Percentiles rank a stretch among this genome's conserved stretches.
phyloP scores from a whole-genome alignment of 371 early-diverging fungal species.

The Syncephalastrum contaminatum region DNA sequence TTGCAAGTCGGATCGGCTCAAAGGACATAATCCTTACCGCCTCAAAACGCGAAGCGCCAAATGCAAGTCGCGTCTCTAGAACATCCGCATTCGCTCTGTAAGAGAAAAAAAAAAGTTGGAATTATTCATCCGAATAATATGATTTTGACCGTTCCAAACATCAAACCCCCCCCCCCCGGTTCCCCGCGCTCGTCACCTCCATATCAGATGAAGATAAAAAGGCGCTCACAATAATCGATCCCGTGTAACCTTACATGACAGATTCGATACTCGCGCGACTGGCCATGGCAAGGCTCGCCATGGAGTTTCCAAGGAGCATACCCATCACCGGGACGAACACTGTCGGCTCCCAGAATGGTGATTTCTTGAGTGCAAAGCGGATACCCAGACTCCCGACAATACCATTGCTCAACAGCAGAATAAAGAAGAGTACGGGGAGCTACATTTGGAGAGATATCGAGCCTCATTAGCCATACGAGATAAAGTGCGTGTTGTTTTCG shows the following conservation, averaged over 20 bases:
- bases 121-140: too few relatives aligned
- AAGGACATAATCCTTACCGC: slow-evolving; percentile 70
- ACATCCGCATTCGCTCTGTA: slow-evolving; percentile 1
- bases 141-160: slow-evolving; percentile 52
- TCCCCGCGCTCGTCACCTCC: slow-evolving; percentile 87
- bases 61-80: slow-evolving; percentile 57
- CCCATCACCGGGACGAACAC: slow-evolving; percentile 87
- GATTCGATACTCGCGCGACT: slow-evolving; percentile 64
- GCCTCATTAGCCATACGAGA: background rate
- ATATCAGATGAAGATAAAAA: slow-evolving; percentile 51
- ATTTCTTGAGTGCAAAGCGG: slow-evolving; percentile 63
- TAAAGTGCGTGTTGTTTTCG: background rate
- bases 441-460: slow-evolving; percentile 13
- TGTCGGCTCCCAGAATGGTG: slow-evolving; percentile 73
- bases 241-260: slow-evolving; percentile 30
- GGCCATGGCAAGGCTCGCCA: slow-evolving; percentile 83
- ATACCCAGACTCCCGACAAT: slow-evolving; percentile 55
- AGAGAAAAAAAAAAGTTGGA: too few relatives aligned
- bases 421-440: slow-evolving; percentile 48
- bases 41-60: slow-evolving; percentile 88
- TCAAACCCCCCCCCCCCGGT: slow-evolving; percentile 81
- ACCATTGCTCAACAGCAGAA: slow-evolving; percentile 47
- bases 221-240: too few relatives aligned
- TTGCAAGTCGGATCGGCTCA: slow-evolving; percentile 73
- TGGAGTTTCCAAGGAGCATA: slow-evolving; percentile 83